Base-by-base conservation (phyloP, 108 stramenopile species). In the Craspedostauros australis region DNA sequence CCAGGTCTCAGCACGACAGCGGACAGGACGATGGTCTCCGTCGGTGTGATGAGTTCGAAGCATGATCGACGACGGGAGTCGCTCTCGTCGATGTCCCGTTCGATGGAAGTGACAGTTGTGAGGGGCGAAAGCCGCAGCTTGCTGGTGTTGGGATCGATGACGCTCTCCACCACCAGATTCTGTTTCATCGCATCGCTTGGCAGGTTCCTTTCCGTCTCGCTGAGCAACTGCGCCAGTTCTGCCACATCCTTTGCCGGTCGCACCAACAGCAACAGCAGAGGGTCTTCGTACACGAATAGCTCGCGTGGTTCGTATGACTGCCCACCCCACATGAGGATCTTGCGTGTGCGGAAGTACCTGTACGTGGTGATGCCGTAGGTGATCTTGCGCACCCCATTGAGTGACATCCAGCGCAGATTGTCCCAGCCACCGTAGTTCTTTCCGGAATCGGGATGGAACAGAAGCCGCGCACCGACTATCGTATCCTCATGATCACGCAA, bases 71-170 rank as follows among this genome's bases (percentile, higher is more conserved):
- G 64, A 39, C 67, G 58, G 21, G 38, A 14, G 22, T 81, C 75
- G 23, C 36, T 44, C 8, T 52, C 25, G 5, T 44, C 32, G 19
- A 60, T 48, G n/a, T 45, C 32, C 18, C 46, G 59, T 42, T 66
- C 19, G 19, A 81, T 37, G 0, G 84, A 85, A 12, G 90, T 84
- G 0, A 68, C 32, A 7, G 74, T 83, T 19, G 90, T 91, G 3
- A 91, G 60, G 19, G 76, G 76, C 19, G 85, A 86, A 16, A 91
- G 75, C 9, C 79, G 58, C 28, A 91, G 46, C 53, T 86, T 88
- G 37, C 81, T 79, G 6, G 77, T 79, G 24, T 72, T 73, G 0
- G 75, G 81, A 54, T 91, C 90, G 25, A 84, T 61, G 6, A 79
- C 77, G 48, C 46, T 75, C 59, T 91, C 90, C 14, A 69, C 82